phyloP scores from a whole-genome alignment of 202 grass and related monocot species.

The Elaeis oleifera region DNA sequence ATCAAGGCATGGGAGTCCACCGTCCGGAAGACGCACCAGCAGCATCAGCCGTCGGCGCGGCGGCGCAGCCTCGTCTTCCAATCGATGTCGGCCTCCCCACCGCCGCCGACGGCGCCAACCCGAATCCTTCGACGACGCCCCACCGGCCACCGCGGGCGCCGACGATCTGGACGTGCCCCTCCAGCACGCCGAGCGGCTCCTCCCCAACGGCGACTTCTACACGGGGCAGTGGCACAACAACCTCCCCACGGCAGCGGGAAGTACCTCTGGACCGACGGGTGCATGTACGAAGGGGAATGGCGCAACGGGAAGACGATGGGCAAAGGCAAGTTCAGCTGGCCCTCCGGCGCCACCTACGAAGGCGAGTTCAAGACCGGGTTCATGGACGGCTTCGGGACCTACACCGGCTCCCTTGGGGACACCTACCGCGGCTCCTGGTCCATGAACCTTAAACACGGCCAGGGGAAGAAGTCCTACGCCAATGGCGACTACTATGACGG shows the following conservation, averaged over 20 bases:
- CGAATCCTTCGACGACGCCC: not conserved
- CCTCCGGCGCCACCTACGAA: too few species aligned
- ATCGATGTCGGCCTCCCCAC: slow-evolving; percentile 42
- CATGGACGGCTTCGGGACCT: too few species aligned
- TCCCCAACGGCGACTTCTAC: slow-evolving; percentile 10
- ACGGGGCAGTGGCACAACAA: slow-evolving; percentile 6
- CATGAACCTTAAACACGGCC: slow-evolving; percentile 13
- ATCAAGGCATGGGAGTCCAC: slow-evolving; percentile 12
- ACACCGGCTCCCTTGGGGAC: not conserved
- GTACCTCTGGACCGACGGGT: slow-evolving; percentile 12
- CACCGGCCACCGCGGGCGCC: slow-evolving; percentile 17
- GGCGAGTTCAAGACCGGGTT: too few species aligned
- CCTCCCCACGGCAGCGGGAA: not conserved
- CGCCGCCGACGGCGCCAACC: slow-evolving; percentile 28
- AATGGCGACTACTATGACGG: slow-evolving; percentile 18
- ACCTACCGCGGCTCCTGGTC: slow-evolving; percentile 8
- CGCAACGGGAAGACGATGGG: slow-evolving; percentile 9
- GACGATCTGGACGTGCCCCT: not conserved
- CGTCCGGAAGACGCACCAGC: slow-evolving; percentile 35
- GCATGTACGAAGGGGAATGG: slow-evolving; percentile 16
- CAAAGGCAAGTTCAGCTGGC: not conserved
- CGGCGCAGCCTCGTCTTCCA: slow-evolving; percentile 40
- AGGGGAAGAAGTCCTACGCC: slow-evolving; percentile 11
- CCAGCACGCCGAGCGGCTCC: slow-evolving; percentile 3
- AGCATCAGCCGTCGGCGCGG: slow-evolving; percentile 33